A percentile compares a stretch with the other conserved stretches of the same genome.
These are phyloP conservation scores for Davidsoniella eucalypti DNA, from an alignment of 2,329 filamentous ascomycete genomes.

Conservation along the genomic window DNA sequence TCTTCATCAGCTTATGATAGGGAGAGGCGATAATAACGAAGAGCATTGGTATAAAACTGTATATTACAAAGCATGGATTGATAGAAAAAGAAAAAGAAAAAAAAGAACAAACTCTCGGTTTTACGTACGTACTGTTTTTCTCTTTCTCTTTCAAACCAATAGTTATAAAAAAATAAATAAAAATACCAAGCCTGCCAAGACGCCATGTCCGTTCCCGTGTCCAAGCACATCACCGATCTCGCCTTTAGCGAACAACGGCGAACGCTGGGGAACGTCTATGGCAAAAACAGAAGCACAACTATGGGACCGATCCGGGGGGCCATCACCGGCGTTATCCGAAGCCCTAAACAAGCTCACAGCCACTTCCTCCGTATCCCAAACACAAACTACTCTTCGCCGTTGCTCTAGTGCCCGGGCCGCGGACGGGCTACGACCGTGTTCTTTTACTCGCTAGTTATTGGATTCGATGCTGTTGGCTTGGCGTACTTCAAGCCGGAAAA, in stretches of 20 bases:
- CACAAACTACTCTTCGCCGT: slow-evolving; percentile 49
- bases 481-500: slow-evolving; percentile 25
- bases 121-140: background rate
- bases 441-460: slow-evolving; percentile 53
- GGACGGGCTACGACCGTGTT: slow-evolving; percentile 67
- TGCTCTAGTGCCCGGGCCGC: slow-evolving; percentile 68
- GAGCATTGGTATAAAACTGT: too few species aligned
- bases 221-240: background rate
- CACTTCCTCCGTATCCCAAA: slow-evolving; percentile 14
- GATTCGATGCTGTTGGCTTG: slow-evolving; percentile 62
- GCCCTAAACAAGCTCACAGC: slow-evolving; percentile 22
- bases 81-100: too few species aligned
- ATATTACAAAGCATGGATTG: too few species aligned
- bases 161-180: too few species aligned
- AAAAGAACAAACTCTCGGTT: background rate
- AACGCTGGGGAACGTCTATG: slow-evolving; percentile 34
- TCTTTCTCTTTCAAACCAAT: background rate
- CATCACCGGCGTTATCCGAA: slow-evolving; percentile 37
- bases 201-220: too few species aligned
- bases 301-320: slow-evolving; percentile 41
- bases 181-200: too few species aligned
- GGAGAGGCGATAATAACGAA: too few species aligned
- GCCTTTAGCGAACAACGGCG: slow-evolving; percentile 20
- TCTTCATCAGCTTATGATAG: too few species aligned
- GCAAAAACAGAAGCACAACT: slow-evolving; percentile 27